These are phyloP conservation scores for Stylonectria norvegica DNA, from an alignment of 2,329 filamentous ascomycete genomes.

Conservation along the genomic window DNA sequence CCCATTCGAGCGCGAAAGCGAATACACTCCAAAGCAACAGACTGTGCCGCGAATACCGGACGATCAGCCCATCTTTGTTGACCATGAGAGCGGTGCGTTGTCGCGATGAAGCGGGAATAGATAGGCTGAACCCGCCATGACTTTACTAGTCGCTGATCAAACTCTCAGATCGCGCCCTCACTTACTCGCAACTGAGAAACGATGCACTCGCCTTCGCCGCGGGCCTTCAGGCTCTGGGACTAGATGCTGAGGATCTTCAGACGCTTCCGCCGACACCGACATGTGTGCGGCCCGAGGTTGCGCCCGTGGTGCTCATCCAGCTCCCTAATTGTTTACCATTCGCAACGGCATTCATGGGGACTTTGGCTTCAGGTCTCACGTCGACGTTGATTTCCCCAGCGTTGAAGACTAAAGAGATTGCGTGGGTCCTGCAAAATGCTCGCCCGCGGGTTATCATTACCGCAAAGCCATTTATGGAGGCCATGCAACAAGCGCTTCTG, in stretches of 20 bases:
- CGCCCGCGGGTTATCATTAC: constrained; percentile 38
- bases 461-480: constrained; percentile 27
- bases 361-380: constrained; percentile 39
- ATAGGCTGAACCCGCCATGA: no score
- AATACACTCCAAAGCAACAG: constrained; percentile 28
- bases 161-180: constrained; percentile 34
- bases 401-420: constrained; percentile 37
- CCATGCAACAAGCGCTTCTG: constrained; percentile 34
- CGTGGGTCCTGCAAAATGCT: constrained; percentile 41
- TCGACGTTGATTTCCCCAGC: constrained; percentile 39
- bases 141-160: no score
- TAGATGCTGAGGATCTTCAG: constrained; percentile 33
- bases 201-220: constrained; percentile 37
- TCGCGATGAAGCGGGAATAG: background rate
- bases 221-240: constrained; percentile 34
- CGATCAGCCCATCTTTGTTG: constrained; percentile 37
- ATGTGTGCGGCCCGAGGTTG: constrained; percentile 36
- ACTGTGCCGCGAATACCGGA: constrained; percentile 31
- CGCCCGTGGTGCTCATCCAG: constrained; percentile 41
- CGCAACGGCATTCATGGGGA: constrained; percentile 33
- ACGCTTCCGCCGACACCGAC: constrained; percentile 38
- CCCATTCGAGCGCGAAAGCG: constrained; percentile 33
- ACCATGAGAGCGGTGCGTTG: constrained; percentile 37
- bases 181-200: constrained; percentile 29
- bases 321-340: constrained; percentile 42